Evolutionary conservation across 768 basidiomycete genomes (phyloP).

Genomic region (Boletus reticulatus): DNA sequence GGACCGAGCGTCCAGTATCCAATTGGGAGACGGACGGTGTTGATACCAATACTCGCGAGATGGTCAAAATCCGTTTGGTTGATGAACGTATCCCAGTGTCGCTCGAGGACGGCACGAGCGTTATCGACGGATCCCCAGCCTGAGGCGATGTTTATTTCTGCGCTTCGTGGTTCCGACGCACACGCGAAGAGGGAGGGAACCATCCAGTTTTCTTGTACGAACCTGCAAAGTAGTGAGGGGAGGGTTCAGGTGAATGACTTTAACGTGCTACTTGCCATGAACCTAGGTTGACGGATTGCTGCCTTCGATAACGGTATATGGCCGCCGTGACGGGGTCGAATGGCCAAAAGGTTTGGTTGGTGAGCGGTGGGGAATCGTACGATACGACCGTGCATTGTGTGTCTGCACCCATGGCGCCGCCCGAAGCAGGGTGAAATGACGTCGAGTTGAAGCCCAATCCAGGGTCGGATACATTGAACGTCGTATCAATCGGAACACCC

Average conservation of each 20-base stretch:
- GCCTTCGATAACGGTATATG: slow-evolving; percentile 21
- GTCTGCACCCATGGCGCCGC: not conserved
- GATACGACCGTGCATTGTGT: slow-evolving; percentile 2
- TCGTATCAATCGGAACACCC: not conserved
- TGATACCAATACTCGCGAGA: slow-evolving; percentile 55
- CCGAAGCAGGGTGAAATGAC: not conserved
- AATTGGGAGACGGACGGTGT: slow-evolving; percentile 64
- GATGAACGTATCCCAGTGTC: slow-evolving; percentile 77
- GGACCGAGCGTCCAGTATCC: slow-evolving; percentile 44
- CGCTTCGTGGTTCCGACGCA: slow-evolving; percentile 46
- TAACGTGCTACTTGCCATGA: slow-evolving; percentile 13
- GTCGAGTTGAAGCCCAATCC: not conserved
- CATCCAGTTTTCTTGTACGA: slow-evolving; percentile 77
- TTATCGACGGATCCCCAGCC: slow-evolving; percentile 40
- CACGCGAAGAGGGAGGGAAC: slow-evolving; percentile 61
- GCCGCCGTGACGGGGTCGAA: slow-evolving; percentile 14
- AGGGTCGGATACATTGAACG: not conserved
- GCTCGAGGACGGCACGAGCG: slow-evolving; percentile 56
- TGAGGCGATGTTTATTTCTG: slow-evolving; percentile 66
- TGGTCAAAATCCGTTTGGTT: slow-evolving; percentile 62
- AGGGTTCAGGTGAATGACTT: too few relatives aligned
- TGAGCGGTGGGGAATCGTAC: slow-evolving; percentile 10
- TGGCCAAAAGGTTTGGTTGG: slow-evolving; percentile 9
- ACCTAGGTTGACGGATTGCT: slow-evolving; percentile 22
- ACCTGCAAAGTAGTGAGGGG: slow-evolving; percentile 38